A percentile compares a stretch with the other conserved stretches of the same genome.
Conservation (phyloP, 331 rosid genomes). For the Saraca asoca region DNA sequence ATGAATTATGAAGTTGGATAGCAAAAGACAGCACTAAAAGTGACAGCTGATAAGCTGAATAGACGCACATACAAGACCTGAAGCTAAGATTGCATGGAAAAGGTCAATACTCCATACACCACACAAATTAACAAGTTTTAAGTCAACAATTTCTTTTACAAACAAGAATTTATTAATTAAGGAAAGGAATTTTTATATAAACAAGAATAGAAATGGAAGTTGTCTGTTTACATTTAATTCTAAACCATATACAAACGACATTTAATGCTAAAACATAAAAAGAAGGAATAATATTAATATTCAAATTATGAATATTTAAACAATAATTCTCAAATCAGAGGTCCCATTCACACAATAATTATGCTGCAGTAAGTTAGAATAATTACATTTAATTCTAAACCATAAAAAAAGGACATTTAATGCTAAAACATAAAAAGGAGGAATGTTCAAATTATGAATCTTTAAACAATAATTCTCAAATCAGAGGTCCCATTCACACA, state of each 20-base stretch:
- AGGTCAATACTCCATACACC: conserved; percentile 11
- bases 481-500: conserved; percentile 11
- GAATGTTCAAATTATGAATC: conserved; percentile 15
- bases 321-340: conserved; percentile 9
- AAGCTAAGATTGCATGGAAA: conserved; percentile 20
- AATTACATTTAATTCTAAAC: no score
- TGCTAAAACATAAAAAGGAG: conserved; percentile 12
- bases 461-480: conserved; percentile 14
- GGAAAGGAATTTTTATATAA: no score
- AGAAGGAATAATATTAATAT: background rate
- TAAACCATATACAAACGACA: no score
- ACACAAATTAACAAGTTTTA: conserved; percentile 9
- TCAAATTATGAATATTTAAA: conserved; percentile 20
- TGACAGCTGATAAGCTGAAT: conserved; percentile 21
- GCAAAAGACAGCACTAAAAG: conserved; percentile 3
- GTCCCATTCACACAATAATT: conserved; percentile 7
- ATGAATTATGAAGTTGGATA: conserved; percentile 1
- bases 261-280: conserved; percentile 11
- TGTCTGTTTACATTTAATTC: no score
- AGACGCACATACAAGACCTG: conserved; percentile 14
- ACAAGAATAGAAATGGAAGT: no score
- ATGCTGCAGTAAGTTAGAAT: conserved; percentile 11
- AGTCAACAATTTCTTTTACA: no score
- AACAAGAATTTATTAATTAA: no score
- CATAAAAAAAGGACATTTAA: conserved; percentile 1